Base-by-base conservation (phyloP, 805 yeast genomes). In the Cyberlindnera mycetangii region DNA sequence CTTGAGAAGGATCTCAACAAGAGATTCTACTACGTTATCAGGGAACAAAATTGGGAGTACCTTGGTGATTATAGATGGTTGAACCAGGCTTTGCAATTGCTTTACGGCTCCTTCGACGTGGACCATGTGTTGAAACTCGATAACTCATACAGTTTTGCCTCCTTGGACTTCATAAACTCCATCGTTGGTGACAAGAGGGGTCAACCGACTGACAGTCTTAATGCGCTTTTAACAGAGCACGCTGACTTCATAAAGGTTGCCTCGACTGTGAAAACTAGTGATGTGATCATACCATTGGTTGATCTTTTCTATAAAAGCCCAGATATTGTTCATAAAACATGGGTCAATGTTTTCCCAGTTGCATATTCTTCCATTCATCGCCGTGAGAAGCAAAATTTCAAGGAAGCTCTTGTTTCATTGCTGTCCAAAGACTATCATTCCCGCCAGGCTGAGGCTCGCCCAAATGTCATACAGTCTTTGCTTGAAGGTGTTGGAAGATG, bases 11-110 rank as follows among this genome's bases (percentile, higher is more conserved):
- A 86, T 52, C 74, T 89, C 19, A 77, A 78, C 53, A 89, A 87
- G 61, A 74, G 99, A 46, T 69, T 93, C 28, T 81, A 83, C 51
- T 95, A 95, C 55, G 83, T 92, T 8, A 76, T 95, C n/a, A 71
- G 92, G 31, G 98, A 93, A 56, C 99, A 93, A 62, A 92, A 89
- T 58, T 93, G 99, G 99, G 99, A 93, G 60, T 85, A 78, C 52
- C 69, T 93, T 31, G 90, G 95, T 0, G 99, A 93, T 53, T 86
- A 85, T 56, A 86, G 89, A 33, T 93, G 99, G 99, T 67, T 92
- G 49, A 89, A 89, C 61, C 98, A 92, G 62, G 98, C 96, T 0
- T 70, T 88, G 16, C 97, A 90, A 59, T 66, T 95, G 22, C 66
- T 93, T 7, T 88, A 84, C 58, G 96, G 93, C 0, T 74, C 96